phyloP scores from a whole-genome alignment of 495 filamentous ascomycete genomes.

The Pyrenopolyporus hunteri region DNA sequence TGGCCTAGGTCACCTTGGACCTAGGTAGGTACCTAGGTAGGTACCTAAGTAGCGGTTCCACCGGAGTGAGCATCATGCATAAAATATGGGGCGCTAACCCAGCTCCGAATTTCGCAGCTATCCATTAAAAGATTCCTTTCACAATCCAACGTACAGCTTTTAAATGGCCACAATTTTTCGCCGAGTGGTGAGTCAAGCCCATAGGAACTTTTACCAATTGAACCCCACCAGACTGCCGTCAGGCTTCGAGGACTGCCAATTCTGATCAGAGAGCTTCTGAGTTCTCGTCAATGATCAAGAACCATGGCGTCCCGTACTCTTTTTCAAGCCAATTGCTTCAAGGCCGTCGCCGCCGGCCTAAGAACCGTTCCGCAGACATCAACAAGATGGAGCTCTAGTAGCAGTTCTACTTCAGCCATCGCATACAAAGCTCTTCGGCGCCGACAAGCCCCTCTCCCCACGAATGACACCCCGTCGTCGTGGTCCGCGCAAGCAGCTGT shows the following conservation, averaged over 20 bases:
- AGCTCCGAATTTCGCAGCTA: slow-evolving; percentile 40
- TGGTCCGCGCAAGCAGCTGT: slow-evolving; percentile 97
- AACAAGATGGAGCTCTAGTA: slow-evolving; percentile 43
- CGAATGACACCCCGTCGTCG: slow-evolving; percentile 71
- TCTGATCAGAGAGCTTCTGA: slow-evolving; percentile 36
- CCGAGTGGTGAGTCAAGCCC: slow-evolving; percentile 33
- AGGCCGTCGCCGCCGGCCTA: slow-evolving; percentile 30
- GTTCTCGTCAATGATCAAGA: slow-evolving; percentile 41
- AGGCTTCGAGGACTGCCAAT: slow-evolving; percentile 18
- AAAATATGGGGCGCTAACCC: slow-evolving; percentile 7
- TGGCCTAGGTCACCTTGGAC: no score
- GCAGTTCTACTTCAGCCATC: slow-evolving; percentile 85
- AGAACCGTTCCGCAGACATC: slow-evolving; percentile 29
- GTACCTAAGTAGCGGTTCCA: neutral
- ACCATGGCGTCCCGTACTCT: slow-evolving; percentile 55
- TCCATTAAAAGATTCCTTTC: neutral
- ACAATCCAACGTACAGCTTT: slow-evolving; percentile 8
- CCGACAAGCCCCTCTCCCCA: slow-evolving; percentile 82
- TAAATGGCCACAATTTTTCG: slow-evolving; percentile 29
- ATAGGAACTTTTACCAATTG: slow-evolving; percentile 28
- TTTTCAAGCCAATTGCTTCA: slow-evolving; percentile 44
- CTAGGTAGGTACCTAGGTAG: no score
- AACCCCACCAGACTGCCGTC: slow-evolving; percentile 23
- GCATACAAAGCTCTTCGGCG: slow-evolving; percentile 98
- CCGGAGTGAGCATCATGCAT: neutral